Conservation (phyloP, 768 basidiomycete genomes). For the Tricholoma hemisulphureum region DNA sequence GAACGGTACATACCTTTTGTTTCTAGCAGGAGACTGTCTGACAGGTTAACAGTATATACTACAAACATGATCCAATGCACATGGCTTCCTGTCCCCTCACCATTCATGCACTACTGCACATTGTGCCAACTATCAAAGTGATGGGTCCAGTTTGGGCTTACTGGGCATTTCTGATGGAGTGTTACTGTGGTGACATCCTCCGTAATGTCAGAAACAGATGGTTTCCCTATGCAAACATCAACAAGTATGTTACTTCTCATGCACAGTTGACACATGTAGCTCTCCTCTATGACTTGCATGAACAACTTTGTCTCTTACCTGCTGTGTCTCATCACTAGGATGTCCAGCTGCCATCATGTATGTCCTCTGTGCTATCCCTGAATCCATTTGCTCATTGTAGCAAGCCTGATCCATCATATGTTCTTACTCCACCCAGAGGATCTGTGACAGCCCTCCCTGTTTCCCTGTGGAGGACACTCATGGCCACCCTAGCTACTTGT, state of each 20-base stretch:
- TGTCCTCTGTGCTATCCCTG: not conserved
- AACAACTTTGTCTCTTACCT: conserved; percentile 23
- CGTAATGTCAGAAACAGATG: too few relatives aligned
- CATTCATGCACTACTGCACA: too few relatives aligned
- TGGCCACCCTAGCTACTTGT: not conserved
- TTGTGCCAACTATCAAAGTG: conserved; percentile 26
- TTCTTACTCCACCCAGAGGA: too few relatives aligned
- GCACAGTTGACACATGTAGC: too few relatives aligned
- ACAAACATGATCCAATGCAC: too few relatives aligned
- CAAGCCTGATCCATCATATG: not conserved
- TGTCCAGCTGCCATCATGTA: conserved; percentile 11
- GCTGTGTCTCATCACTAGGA: not conserved
- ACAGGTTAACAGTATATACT: conserved; percentile 27
- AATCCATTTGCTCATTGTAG: not conserved
- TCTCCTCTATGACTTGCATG: too few relatives aligned
- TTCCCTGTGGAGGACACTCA: not conserved
- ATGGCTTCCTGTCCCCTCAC: too few relatives aligned
- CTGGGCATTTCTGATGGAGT: conserved; percentile 41
- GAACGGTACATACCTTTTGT: conserved; percentile 31
- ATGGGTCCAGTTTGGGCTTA: conserved; percentile 26
- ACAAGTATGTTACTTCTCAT: too few relatives aligned
- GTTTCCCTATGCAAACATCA: too few relatives aligned
- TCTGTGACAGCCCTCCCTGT: not conserved
- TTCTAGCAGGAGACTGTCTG: not conserved
- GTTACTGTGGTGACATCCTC: too few relatives aligned